phyloP scores from a whole-genome alignment of 1,284 basidiomycete species.

The Meripilus lineatus region DNA sequence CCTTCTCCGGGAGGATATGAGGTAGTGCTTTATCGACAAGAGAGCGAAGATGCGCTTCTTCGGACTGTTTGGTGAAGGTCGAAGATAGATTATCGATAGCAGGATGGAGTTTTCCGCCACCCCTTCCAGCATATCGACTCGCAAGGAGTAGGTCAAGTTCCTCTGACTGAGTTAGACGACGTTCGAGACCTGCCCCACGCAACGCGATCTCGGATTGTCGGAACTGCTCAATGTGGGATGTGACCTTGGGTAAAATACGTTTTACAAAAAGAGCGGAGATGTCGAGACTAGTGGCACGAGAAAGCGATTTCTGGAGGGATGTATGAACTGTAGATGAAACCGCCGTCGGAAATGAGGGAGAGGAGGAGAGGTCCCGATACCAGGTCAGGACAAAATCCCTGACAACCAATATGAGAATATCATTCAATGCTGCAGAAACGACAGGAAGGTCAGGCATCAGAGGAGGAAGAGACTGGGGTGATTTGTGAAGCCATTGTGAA shows the following conservation, averaged over 20 bases:
- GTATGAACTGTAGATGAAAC: conserved; percentile 75
- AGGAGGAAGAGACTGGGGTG: conserved; percentile 56
- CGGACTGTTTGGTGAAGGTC: conserved; percentile 82
- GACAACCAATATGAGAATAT: conserved; percentile 74
- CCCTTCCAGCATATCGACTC: conserved; percentile 63
- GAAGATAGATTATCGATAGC: conserved; percentile 84
- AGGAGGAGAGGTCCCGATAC: conserved; percentile 82
- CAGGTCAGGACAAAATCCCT: conserved; percentile 82
- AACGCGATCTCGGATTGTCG: conserved; percentile 86
- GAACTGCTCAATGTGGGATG: conserved; percentile 85
- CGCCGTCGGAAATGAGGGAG: conserved; percentile 82
- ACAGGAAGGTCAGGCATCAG: conserved; percentile 57
- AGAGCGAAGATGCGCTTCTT: conserved; percentile 78
- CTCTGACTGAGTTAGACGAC: conserved; percentile 78
- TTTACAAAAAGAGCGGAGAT: conserved; percentile 76
- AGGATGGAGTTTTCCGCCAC: conserved; percentile 62
- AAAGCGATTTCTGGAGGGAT: conserved; percentile 54
- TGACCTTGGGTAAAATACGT: conserved; percentile 82
- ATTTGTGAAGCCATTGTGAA: conserved; percentile 76
- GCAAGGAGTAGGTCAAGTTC: conserved; percentile 84
- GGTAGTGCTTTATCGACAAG: conserved; percentile 71
- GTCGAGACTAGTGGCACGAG: conserved; percentile 61
- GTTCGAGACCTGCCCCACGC: conserved; percentile 70
- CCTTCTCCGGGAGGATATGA: conserved; percentile 70
- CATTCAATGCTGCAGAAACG: conserved; percentile 67